phyloP scores from a whole-genome alignment of 108 stramenopile species.

The Asterionellopsis glacialis region DNA sequence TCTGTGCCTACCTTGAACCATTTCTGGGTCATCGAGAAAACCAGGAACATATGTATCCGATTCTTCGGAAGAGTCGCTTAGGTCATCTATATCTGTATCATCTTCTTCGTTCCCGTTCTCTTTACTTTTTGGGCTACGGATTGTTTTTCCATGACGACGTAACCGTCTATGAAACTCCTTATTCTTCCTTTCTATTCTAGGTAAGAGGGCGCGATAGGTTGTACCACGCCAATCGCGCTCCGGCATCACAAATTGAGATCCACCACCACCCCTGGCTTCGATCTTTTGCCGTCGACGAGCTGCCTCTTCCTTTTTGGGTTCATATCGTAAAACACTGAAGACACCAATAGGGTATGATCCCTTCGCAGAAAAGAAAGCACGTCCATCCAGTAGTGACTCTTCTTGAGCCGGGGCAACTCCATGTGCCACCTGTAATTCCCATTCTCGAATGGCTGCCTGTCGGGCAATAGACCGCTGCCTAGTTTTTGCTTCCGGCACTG shows the following conservation, averaged over 20 bases:
- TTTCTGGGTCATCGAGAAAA: slow-evolving; percentile 82
- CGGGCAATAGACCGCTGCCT: slow-evolving; percentile 57
- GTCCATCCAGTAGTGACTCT: slow-evolving; percentile 48
- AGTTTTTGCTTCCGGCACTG: slow-evolving; percentile 22
- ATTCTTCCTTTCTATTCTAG: slow-evolving; percentile 23
- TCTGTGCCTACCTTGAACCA: slow-evolving; percentile 79
- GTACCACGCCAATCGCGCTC: slow-evolving; percentile 83
- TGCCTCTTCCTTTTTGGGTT: slow-evolving; percentile 82
- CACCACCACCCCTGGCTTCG: slow-evolving; percentile 83
- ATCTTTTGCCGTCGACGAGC: slow-evolving; percentile 67
- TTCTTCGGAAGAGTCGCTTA: slow-evolving; percentile 21
- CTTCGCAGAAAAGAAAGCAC: slow-evolving; percentile 69
- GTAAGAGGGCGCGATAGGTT: slow-evolving; percentile 64
- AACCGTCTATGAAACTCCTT: slow-evolving; percentile 9
- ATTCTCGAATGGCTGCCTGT: slow-evolving; percentile 61
- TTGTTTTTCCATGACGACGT: neutral
- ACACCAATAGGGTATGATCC: slow-evolving; percentile 69
- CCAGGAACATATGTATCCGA: slow-evolving; percentile 43
- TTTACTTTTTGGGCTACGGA: slow-evolving; percentile 2
- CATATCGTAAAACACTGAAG: slow-evolving; percentile 77
- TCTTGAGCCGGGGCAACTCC: slow-evolving; percentile 18
- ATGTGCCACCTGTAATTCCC: slow-evolving; percentile 71
- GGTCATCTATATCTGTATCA: slow-evolving; percentile 26
- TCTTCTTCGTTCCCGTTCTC: slow-evolving; percentile 17
- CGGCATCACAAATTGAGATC: slow-evolving; percentile 79